These are phyloP conservation scores for Mycena sanguinolenta DNA, from an alignment of 768 basidiomycete species.

Conservation along the genomic window DNA sequence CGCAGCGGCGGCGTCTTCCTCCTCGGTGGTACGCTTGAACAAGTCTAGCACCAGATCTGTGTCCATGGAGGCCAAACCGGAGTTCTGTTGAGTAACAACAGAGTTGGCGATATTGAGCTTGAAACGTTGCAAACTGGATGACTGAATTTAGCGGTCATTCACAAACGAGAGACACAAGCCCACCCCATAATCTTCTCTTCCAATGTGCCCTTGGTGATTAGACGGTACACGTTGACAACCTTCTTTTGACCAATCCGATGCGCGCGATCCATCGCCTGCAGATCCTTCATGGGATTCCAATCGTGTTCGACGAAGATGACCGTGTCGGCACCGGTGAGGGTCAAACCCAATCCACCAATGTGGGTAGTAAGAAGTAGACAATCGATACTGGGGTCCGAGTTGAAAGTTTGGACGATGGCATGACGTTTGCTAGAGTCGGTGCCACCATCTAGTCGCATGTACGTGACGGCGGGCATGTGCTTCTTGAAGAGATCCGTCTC, in stretches of 20 bases:
- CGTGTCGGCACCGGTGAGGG: constrained; percentile 97
- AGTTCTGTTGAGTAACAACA: constrained; percentile 97
- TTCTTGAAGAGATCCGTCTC: constrained; percentile 92
- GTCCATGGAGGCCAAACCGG: constrained; percentile 94
- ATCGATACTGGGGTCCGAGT: constrained; percentile 97
- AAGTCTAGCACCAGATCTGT: constrained; percentile 97
- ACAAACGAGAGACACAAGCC: constrained; percentile 42
- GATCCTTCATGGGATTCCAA: constrained; percentile 99
- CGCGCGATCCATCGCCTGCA: constrained; percentile 99
- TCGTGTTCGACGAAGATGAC: constrained; percentile 99
- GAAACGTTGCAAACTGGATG: constrained; percentile 91
- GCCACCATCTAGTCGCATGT: constrained; percentile 96
- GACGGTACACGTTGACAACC: constrained; percentile 97
- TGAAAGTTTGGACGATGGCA: constrained; percentile 98
- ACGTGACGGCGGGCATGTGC: constrained; percentile 95
- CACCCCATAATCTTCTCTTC: constrained; percentile 99
- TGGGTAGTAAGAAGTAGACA: constrained; percentile 95
- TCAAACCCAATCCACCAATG: constrained; percentile 96
- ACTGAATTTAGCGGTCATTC: constrained; percentile 25
- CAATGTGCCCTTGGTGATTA: constrained; percentile 96
- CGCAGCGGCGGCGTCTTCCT: constrained; percentile 71
- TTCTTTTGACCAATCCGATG: constrained; percentile 99
- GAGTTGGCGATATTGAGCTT: constrained; percentile 98
- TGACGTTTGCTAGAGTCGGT: constrained; percentile 96
- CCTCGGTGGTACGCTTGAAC: constrained; percentile 86